Evolutionary conservation across 257 asterid species (phyloP), one percentile per base, ranked within the genome.

Genomic region (Echites panduratus): DNA sequence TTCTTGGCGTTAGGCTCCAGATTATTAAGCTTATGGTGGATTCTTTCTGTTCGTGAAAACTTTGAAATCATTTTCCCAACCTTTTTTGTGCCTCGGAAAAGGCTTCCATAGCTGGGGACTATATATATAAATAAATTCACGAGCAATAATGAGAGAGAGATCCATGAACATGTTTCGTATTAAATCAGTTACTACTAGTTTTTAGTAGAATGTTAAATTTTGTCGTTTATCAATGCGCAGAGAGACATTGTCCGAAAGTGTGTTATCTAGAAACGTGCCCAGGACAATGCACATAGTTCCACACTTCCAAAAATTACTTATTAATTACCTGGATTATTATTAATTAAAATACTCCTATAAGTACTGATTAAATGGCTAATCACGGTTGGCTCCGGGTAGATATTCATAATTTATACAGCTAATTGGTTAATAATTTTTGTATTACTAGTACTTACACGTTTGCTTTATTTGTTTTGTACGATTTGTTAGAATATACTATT

Each of bases 151-250:
- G n/a, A n/a, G n/a, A n/a, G n/a, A n/a, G n/a, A n/a, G 53, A 68
- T 78, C 19, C 17, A 26, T 45, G 59, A 41, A 70, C 75, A 68
- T 73, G 72, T 41, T 58, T 20, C 41, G 13, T 27, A 10, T 29
- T 44, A 41, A 62, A 22, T 68, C 22, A 7, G n/a, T 13, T 52
- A 41, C 72, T 78, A n/a, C n/a, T n/a, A n/a, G n/a, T n/a, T n/a
- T n/a, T n/a, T n/a, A n/a, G n/a, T n/a, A 63, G 74, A 75, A 75
- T 72, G 82, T 78, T 72, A 68, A 81, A 50, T 75, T 38, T 82
- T 78, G 85, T 82, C 83, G 76, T 78, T 52, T 78, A 40, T 52
- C 52, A 63, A 38, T 7, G 52, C 29, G 1, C 53, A 43, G 66
- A 53, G 66, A 53, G 44, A 68, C 75, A 81, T 71, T 66, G 76